Evolutionary conservation across 1,284 basidiomycete species (phyloP), one percentile per base, ranked within the genome.

Genomic region (Sporisorium scitamineum): DNA sequence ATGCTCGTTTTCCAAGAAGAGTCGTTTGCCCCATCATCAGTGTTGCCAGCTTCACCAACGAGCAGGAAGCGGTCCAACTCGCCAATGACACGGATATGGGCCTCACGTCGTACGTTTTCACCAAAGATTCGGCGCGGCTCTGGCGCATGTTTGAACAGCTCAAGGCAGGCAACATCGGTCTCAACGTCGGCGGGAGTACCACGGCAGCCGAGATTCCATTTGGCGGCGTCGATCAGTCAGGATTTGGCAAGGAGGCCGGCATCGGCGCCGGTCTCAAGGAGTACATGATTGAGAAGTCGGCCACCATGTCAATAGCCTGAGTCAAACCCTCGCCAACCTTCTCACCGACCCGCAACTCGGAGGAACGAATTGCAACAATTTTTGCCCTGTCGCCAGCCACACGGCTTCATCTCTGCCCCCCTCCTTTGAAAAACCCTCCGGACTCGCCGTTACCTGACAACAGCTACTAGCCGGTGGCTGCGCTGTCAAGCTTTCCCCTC

Each of bases 81-180:
- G 95, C 96, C 29, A 99, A 99, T 86, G 87, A 91, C 76, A 89
- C 92, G 0, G 90, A 93, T 22, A 91, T 94, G 54, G 97, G 96
- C 0, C 89, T 99, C 22, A 95, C 95, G 5, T 80, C 75, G 39
- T 84, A 84, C 72, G 82, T 84, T 18, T 84, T 72, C 65, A 78
- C 77, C 51, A 88, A 93, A 68, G 95, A 98, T 85, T 88, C 96
- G 6, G 92, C 93, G 11, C 88, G 95, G 29, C 92, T 94, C 55
- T 98, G 94, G 93, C 90, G 96, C 45, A 94, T 99, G 29, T 94
- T 95, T 18, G 96, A 97, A 87, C 92, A 90, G 67, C 88, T 99
- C 50, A 93, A 99, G 86, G 94, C 95, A 7, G 97, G 97, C 13
- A 98, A 99, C 94, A 93, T 96, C 27, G 93, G 93, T 37, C 88